phyloP scores from a whole-genome alignment of 805 yeast genomes.

The Hyphopichia homilentoma region DNA sequence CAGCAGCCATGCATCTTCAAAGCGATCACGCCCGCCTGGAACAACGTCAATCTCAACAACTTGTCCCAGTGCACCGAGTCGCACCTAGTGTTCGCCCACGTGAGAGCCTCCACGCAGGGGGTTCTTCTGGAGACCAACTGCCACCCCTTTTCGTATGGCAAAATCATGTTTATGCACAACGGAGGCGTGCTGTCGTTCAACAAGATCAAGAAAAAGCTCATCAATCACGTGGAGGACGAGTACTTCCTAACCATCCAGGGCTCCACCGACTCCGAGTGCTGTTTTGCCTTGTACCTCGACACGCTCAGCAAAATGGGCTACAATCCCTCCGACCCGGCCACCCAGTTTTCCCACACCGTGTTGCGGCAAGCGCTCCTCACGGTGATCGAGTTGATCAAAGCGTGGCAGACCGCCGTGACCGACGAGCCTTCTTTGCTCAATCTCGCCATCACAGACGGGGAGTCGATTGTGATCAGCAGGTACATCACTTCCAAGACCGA shows the following conservation, averaged over 20 bases:
- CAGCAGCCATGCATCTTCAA: constrained; percentile 88
- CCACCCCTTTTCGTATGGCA: constrained; percentile 89
- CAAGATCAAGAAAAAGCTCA: constrained; percentile 66
- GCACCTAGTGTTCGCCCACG: constrained; percentile 86
- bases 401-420: constrained; percentile 69
- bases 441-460: constrained; percentile 94
- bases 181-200: constrained; percentile 80
- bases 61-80: constrained; percentile 87
- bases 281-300: constrained; percentile 84
- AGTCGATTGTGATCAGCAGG: constrained; percentile 77
- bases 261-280: constrained; percentile 93
- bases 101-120: constrained; percentile 94
- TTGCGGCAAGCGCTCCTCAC: constrained; percentile 65
- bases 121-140: constrained; percentile 93
- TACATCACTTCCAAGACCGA: constrained; percentile 86
- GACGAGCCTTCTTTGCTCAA: constrained; percentile 76
- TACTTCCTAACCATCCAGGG: constrained; percentile 84
- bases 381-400: constrained; percentile 71
- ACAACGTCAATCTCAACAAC: constrained; percentile 82
- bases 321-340: constrained; percentile 48
- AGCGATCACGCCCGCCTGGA: constrained; percentile 99
- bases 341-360: constrained; percentile 46
- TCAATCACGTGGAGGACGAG: constrained; percentile 72
- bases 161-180: constrained; percentile 94
- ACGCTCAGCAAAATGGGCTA: constrained; percentile 70